Evolutionary conservation across 192 early-diverging fungal genomes (phyloP).

Genomic region (Coemansia sp.): DNA sequence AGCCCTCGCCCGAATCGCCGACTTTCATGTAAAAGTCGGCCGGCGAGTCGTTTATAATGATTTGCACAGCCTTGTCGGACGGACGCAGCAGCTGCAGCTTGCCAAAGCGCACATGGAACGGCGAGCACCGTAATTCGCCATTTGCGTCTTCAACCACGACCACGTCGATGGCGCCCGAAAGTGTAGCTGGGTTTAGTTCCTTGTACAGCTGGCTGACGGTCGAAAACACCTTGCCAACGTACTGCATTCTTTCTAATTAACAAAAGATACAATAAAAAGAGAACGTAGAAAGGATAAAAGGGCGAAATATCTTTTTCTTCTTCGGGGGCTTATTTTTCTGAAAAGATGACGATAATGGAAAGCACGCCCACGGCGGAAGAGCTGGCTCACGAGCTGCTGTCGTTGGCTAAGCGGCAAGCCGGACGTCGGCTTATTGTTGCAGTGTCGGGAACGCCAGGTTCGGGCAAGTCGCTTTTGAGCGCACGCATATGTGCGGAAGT

Average conservation of each 20-base stretch:
- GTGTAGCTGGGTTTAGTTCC: conserved; percentile 94
- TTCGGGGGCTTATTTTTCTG: not conserved
- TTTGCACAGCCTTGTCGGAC: conserved; percentile 87
- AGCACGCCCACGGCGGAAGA: not conserved
- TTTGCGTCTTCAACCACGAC: conserved; percentile 86
- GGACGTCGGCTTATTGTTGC: conserved; percentile 28
- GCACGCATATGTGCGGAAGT: conserved; percentile 6
- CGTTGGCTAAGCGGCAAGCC: not conserved
- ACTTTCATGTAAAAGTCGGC: conserved; percentile 92
- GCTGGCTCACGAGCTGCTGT: conserved; percentile 10
- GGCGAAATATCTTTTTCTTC: not conserved
- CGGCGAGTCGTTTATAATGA: conserved; percentile 76
- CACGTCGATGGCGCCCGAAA: conserved; percentile 97
- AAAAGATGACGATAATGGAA: conserved; percentile 5
- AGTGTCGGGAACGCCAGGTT: conserved; percentile 26
- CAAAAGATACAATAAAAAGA: not conserved
- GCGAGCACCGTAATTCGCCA: conserved; percentile 84
- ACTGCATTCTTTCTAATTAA: conserved; percentile 50
- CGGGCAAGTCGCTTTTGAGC: conserved; percentile 41
- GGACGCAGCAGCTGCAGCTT: conserved; percentile 89
- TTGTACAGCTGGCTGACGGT: conserved; percentile 89
- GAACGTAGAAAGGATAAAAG: not conserved
- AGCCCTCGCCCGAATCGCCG: conserved; percentile 95
- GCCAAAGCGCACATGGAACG: conserved; percentile 98
- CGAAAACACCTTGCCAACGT: conserved; percentile 65